Percentiles rank a stretch among this genome's conserved stretches.
These are phyloP conservation scores for Helicocarpus griseus DNA, from an alignment of 2,329 filamentous ascomycete species.

Conservation along the genomic window DNA sequence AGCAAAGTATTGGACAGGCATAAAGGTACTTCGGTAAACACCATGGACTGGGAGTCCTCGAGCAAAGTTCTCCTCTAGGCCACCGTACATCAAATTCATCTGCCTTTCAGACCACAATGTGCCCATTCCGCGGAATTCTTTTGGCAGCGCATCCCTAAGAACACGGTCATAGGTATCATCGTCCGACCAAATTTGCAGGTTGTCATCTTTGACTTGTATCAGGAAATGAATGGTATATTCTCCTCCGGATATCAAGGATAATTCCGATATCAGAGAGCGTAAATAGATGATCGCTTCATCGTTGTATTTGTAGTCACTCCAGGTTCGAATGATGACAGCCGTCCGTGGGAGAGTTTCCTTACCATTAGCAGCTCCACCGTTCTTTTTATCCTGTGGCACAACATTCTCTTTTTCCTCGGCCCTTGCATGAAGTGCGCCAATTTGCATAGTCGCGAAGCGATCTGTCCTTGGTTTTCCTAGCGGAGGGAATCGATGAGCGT, in stretches of 20 bases:
- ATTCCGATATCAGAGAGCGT: conserved; percentile 68
- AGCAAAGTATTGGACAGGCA: conserved; percentile 92
- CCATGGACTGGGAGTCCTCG: conserved; percentile 73
- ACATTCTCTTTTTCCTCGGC: conserved; percentile 17
- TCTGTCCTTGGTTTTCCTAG: conserved; percentile 24
- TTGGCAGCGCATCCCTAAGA: conserved; percentile 59
- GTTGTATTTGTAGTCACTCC: conserved; percentile 70
- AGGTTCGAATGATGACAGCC: conserved; percentile 70
- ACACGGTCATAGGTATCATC: conserved; percentile 61
- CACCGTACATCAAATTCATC: conserved; percentile 84
- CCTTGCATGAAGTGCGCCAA: conserved; percentile 11
- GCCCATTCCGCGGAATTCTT: conserved; percentile 79
- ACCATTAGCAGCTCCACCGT: conserved; percentile 2
- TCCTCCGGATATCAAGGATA: conserved; percentile 65
- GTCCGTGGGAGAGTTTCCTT: conserved; percentile 43
- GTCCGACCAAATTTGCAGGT: conserved; percentile 73
- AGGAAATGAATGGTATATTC: conserved; percentile 79
- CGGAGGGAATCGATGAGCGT: conserved; percentile 57
- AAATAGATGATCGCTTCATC: conserved; percentile 70
- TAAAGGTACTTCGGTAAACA: conserved; percentile 83
- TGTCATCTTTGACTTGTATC: conserved; percentile 72
- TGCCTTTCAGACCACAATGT: conserved; percentile 91
- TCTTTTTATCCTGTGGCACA: conserved; percentile 8
- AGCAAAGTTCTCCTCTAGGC: conserved; percentile 67
- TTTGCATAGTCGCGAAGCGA: conserved; percentile 20